Evolutionary conservation across 1,284 basidiomycete species (phyloP).

Genomic region (Trichosporon sp.): DNA sequence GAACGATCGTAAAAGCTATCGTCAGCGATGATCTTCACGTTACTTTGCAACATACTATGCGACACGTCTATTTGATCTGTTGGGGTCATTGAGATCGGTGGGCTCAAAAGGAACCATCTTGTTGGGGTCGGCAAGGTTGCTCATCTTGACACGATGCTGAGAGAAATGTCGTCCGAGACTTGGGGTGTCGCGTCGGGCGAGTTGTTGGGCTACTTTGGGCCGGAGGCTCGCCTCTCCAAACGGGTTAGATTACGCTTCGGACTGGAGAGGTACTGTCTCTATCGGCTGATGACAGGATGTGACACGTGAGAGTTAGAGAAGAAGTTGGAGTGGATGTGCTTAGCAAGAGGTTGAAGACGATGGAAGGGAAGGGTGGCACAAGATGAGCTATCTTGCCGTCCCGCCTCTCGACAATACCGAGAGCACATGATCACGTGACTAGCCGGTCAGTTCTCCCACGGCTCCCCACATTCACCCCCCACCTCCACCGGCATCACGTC

Average conservation of each 20-base stretch:
- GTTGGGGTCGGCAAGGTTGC: slow-evolving; percentile 11
- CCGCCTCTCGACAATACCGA: not conserved
- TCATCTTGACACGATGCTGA: not conserved
- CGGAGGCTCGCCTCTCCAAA: too few relatives aligned
- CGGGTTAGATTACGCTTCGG: too few relatives aligned
- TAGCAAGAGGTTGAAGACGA: not conserved
- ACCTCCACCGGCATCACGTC: not conserved
- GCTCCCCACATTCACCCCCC: not conserved
- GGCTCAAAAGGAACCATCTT: slow-evolving; percentile 17
- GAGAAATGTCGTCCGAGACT: not conserved
- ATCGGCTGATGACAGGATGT: too few relatives aligned
- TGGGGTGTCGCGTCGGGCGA: not conserved
- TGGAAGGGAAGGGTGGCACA: not conserved
- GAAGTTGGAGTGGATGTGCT: not conserved
- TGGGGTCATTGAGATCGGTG: slow-evolving; percentile 20
- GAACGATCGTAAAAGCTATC: slow-evolving; percentile 36
- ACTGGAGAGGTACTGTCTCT: too few relatives aligned
- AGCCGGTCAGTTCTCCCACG: not conserved
- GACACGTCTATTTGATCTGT: slow-evolving; percentile 18
- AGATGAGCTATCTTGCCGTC: not conserved
- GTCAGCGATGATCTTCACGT: not conserved
- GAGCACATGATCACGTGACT: not conserved
- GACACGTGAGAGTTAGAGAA: not conserved
- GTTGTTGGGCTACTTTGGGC: not conserved
- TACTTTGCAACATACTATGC: slow-evolving; percentile 15